Base-by-base conservation (phyloP, 2,329 filamentous ascomycete genomes). In the Clonostachys rhizophaga region DNA sequence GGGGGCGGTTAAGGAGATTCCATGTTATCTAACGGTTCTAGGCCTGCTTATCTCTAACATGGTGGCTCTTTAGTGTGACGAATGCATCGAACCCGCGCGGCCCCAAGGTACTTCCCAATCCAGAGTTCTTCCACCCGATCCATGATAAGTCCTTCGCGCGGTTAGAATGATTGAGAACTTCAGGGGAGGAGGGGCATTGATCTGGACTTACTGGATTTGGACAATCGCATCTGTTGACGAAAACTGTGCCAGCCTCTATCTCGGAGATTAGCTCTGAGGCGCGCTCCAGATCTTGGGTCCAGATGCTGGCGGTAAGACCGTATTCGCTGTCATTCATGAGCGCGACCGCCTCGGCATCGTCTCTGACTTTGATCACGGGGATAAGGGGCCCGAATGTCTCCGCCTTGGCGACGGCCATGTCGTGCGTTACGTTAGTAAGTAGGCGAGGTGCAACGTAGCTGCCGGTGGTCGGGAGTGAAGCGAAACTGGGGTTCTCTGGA, bases 111-210 rank as follows among this genome's bases (percentile, higher is more conserved):
- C 91, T 86, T 18, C 92, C 92, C 67, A 89, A 91, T 53, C 92
- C 92, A 50, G 91, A 96, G 65, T 96, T 91, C 75, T 97, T 97
- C 91, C 91, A 96, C 11, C 92, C 92, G 3, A 91, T 95, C 90
- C 90, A 95, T n/a, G 91, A 90, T 55, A 95, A 80, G 66, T 95
- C 90, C 88, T 92, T 36, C 5, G 24, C 14, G 17, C 14, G 9
- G 24, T 30, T 30, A 30, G 24, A 30, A 12, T 5, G n/a, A 24
- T 20, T 16, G 42, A 36, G 35, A 30, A 35, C 24, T 30, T 10
- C 8, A 10, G 24, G 24, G 24, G 24, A 8, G 24, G 37, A 35
- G 24, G 24, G 24, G 24, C 1, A 30, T 24, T 24, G 24, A 30
- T 30, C 8, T 8, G 7, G 36, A 81, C 87, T 75, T 81, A 92